These are phyloP conservation scores for Fraxinus nigra DNA, from an alignment of 305 asterid genomes.

Conservation along the genomic window DNA sequence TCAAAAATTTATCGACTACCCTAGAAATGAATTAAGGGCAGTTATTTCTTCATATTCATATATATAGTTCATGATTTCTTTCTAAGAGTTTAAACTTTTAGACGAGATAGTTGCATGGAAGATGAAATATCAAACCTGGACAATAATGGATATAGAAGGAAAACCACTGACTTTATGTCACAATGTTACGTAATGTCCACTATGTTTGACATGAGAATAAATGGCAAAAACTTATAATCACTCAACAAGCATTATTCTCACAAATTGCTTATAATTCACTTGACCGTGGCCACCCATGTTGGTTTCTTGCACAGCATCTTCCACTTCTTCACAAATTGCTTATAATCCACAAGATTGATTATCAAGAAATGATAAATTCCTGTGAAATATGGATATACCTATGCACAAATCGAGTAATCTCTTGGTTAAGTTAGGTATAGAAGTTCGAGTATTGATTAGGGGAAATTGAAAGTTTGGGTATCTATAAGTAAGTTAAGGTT, in stretches of 20 bases:
- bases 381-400: neutral
- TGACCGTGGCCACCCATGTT: neutral
- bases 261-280: neutral
- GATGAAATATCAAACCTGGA: neutral
- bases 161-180: neutral
- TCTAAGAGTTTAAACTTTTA: neutral
- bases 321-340: neutral
- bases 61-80: neutral
- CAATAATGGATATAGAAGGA: neutral
- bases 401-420: neutral
- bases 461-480: no score
- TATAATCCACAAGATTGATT: neutral
- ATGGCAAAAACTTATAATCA: neutral
- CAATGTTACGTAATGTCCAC: neutral
- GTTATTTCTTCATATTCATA: neutral
- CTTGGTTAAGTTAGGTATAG: neutral
- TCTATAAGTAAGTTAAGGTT: no score
- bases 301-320: neutral
- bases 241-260: neutral
- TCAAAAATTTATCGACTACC: neutral
- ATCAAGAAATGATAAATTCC: no score
- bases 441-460: no score
- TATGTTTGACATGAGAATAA: neutral
- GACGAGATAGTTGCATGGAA: neutral
- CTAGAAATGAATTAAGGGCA: neutral